Base-by-base conservation (phyloP, 805 yeast genomes). In the Hanseniaspora hatyaiensis region DNA sequence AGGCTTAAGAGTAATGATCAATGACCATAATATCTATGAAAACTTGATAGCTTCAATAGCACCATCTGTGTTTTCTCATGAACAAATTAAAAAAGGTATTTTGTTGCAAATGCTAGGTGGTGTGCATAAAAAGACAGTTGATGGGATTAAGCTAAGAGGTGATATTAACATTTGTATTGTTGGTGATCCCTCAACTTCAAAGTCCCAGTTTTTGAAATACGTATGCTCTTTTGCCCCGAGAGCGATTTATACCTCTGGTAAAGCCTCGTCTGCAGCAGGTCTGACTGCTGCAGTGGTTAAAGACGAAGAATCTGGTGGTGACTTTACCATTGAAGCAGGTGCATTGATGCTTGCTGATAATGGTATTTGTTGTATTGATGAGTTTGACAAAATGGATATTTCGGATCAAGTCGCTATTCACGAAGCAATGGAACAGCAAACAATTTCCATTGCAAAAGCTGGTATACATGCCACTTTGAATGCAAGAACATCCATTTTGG, bases 381-480 rank as follows among this genome's bases (percentile, higher is more conserved):
- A 92, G 68, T 92, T 92, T 57, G 98, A 92, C 62, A 92, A 92
- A 69, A 92, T 92, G 98, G 96, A 89, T 64, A 65, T 88, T 36
- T 66, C 79, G 1, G 97, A 92, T 65, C 97, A 92, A 66, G 97
- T 92, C 48, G 97, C 97, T 3, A 89, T 92, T 68, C 98, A 92
- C 67, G 98, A 92, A 68, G 98, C 97, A 20, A 92, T 92, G 98
- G 98, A 92, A 72, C 98, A 92, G 67, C 98, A 92, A 65, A 92
- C 98, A 0, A 92, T 92, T 55, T 88, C 96, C 13, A 92, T 92
- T 59, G 96, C 98, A 9, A 92, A 92, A 63, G 98, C 98, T 1
- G 98, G 98, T 59, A 92, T 92, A 53, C 96, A 92, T 60, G 97
- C 98, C 1, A 92, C 98, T 0, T 69, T 92, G 58, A 92, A 92